Base-by-base conservation (phyloP, 148 eudicot genomes). In the Camellia japonica region DNA sequence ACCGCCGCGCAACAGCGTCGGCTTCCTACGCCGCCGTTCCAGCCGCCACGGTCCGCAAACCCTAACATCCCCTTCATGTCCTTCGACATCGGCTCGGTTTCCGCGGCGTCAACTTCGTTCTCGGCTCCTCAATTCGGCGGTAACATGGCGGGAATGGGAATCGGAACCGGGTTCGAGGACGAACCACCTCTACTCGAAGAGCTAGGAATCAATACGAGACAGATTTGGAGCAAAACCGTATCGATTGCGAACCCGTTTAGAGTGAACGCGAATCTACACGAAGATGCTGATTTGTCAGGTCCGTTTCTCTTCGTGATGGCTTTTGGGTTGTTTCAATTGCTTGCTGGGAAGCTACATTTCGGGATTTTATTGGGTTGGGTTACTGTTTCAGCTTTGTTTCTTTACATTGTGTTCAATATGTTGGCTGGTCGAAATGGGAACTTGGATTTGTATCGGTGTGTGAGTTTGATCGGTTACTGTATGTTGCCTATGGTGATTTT, bases 341-440 rank as follows among this genome's bases (percentile, higher is more conserved):
- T 93, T 11, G 93, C 89, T 3, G 97, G 97, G 46, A 93, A 88
- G 83, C 69, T 93, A 4, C 93, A 93, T 80, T 91, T 91, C 49
- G 97, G 97, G 59, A 88, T 93, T 10, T 84, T 93, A 7, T 82
- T 91, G 30, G 97, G 97, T 0, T 93, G 97, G 97, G 90, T 93
- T 23, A 87, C 93, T 0, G 87, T 93, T 9, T 88, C 94, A 0
- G 82, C 94, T 3, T 20, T 91, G 63, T 91, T 89, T 68, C 81
- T 91, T 16, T 93, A 93, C 56, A 85, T 89, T 8, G 87, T 93
- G 60, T 85, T 93, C 41, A 93, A 92, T 47, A 91, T 93, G 90
- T 84, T 93, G 72, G 97, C 97, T 2, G 97, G 94, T 8, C 70
- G 88, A 49, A 88, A 87, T 63, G 97, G 97, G 73, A 88, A 90